Percentiles rank a stretch among this genome's conserved stretches.
Evolutionary conservation across 345 rosid species (phyloP).

Genomic region (Excoecaria agallocha): DNA sequence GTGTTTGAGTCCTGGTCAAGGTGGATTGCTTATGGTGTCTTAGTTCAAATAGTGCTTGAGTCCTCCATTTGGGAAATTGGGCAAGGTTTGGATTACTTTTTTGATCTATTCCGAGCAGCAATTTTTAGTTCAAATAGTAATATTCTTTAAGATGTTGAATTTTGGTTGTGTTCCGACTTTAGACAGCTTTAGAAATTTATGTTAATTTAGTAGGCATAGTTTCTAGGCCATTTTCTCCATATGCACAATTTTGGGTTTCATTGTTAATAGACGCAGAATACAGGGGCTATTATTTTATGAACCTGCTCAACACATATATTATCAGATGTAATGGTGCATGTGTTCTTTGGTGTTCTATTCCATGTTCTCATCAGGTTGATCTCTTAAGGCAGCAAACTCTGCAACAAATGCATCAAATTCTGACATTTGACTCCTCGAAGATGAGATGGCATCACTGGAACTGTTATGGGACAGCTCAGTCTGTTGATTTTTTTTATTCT

Average conservation of each 20-base stretch:
- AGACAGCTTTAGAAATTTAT: not conserved
- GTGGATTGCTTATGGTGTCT: constrained; percentile 84
- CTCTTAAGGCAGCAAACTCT: too few relatives aligned
- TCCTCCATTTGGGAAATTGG: constrained; percentile 96
- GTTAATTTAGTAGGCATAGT: not conserved
- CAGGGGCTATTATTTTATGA: not conserved
- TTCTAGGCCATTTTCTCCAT: not conserved
- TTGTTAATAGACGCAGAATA: too few relatives aligned
- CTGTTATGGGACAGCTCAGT: too few relatives aligned
- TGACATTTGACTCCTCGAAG: too few relatives aligned
- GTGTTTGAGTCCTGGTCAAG: constrained; percentile 96
- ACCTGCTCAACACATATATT: not conserved
- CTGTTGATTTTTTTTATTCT: too few relatives aligned
- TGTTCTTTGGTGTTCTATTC: too few relatives aligned
- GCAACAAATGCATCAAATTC: too few relatives aligned
- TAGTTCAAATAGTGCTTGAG: constrained; percentile 60
- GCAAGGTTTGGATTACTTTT: constrained; percentile 87
- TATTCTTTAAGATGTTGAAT: not conserved
- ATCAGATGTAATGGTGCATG: too few relatives aligned
- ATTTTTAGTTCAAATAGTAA: too few relatives aligned
- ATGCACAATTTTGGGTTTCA: not conserved
- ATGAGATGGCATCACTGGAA: too few relatives aligned
- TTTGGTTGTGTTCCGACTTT: not conserved
- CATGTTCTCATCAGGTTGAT: too few relatives aligned
- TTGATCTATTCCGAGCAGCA: too few relatives aligned